Percentiles rank a stretch among this genome's conserved stretches.
Conservation (phyloP, 23 red algal genomes). For the Gracilaria domingensis region DNA sequence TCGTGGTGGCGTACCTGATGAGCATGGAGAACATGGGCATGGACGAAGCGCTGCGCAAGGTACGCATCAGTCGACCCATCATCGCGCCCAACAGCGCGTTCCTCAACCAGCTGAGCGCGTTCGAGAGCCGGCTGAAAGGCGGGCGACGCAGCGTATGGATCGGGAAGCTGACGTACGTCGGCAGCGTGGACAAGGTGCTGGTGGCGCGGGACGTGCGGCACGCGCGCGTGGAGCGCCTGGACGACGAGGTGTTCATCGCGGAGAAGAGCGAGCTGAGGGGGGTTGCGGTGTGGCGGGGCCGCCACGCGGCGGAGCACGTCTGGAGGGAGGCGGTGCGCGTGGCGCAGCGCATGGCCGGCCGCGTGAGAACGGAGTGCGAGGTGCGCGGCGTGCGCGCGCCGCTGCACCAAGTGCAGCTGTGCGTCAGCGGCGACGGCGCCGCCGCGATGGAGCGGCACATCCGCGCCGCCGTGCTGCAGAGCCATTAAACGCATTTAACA, state of each 20-base stretch:
- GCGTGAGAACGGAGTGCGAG: background rate
- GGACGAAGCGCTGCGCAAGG: conserved; percentile 24
- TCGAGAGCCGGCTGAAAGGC: background rate
- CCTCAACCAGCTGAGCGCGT: background rate
- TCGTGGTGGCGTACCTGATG: conserved; percentile 26
- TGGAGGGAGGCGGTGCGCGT: conserved; percentile 1
- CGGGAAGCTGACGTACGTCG: background rate
- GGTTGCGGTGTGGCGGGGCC: conserved; percentile 7
- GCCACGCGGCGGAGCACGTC: background rate
- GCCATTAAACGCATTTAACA: background rate
- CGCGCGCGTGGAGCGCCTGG: background rate
- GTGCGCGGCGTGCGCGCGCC: background rate
- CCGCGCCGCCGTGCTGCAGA: background rate
- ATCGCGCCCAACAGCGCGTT: conserved; percentile 34
- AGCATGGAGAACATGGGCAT: background rate
- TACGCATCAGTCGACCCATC: conserved; percentile 15
- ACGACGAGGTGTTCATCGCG: conserved; percentile 11
- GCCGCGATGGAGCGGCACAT: background rate
- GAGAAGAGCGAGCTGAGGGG: background rate
- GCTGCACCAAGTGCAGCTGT: background rate
- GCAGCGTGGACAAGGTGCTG: conserved; percentile 13
- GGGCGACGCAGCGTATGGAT: background rate
- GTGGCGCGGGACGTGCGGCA: background rate
- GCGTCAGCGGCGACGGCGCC: background rate
- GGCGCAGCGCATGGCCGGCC: conserved; percentile 1